Conservation (phyloP, 2,329 filamentous ascomycete genomes). For the Colletotrichum euphorbiae region DNA sequence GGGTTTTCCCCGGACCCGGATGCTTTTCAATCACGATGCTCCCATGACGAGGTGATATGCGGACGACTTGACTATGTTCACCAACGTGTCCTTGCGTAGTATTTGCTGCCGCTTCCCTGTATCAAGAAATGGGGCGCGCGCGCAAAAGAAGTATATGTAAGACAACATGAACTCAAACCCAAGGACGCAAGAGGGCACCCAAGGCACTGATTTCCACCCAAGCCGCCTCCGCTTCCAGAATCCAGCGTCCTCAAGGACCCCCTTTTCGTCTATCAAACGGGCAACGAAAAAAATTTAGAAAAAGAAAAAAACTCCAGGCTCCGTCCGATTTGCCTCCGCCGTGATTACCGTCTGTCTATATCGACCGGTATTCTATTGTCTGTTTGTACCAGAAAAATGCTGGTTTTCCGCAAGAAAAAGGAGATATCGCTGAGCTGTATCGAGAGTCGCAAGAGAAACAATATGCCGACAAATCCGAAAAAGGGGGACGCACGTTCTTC, state of each 20-base stretch:
- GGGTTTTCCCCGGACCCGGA: background rate
- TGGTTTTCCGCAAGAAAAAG: background rate
- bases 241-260: background rate
- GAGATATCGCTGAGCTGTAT: conserved; percentile 2
- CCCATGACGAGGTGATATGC: too few relatives aligned
- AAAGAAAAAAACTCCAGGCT: conserved; percentile 27
- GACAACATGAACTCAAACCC: conserved; percentile 6
- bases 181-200: background rate
- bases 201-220: background rate
- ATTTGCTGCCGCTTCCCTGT: background rate
- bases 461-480: conserved; percentile 4
- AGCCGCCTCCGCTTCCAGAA: conserved; percentile 11
- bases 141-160: background rate
- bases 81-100: background rate
- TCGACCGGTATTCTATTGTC: conserved; percentile 4
- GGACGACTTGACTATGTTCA: background rate
- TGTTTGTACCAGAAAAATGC: background rate
- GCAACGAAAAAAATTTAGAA: too few relatives aligned
- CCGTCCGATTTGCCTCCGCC: conserved; percentile 26
- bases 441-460: background rate
- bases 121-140: background rate
- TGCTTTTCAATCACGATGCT: background rate
- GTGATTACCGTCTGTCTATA: conserved; percentile 6
- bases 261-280: background rate
- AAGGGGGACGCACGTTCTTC: background rate